A percentile compares a stretch with the other conserved stretches of the same genome.
Conservation (phyloP, 2,329 filamentous ascomycete genomes). For the Aurifilum marmelostoma region DNA sequence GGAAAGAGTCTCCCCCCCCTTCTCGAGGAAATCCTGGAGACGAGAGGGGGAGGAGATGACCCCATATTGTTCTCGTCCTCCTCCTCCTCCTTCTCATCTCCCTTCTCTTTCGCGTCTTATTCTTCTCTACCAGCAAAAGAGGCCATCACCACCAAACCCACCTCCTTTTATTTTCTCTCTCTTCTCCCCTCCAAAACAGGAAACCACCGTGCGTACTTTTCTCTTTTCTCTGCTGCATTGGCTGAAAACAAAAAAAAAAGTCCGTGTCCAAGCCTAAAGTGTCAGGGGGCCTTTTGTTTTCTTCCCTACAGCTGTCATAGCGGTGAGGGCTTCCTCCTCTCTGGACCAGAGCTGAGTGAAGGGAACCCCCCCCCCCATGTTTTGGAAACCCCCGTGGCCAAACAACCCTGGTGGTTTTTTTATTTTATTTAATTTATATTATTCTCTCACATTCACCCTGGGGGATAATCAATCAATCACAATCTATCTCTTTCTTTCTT, state of each 20-base stretch:
- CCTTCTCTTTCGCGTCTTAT: neutral
- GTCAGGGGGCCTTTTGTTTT: too few species aligned
- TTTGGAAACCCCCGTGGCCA: neutral
- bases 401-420: neutral
- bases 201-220: neutral
- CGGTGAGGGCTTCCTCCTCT: neutral
- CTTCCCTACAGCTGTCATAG: neutral
- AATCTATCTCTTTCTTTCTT: neutral
- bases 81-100: neutral
- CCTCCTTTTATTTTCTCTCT: neutral
- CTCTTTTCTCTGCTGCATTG: neutral
- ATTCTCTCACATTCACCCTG: neutral
- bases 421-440: too few species aligned
- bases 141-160: neutral
- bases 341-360: neutral
- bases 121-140: neutral
- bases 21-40: too few species aligned
- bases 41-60: too few species aligned
- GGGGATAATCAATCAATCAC: neutral
- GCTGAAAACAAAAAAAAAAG: too few species aligned
- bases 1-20: too few species aligned
- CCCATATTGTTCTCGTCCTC: neutral
- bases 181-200: neutral
- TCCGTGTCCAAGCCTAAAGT: too few species aligned
- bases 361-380: neutral